Base-by-base conservation (phyloP, 768 basidiomycete genomes). In the Paxillus rubicundulus region DNA sequence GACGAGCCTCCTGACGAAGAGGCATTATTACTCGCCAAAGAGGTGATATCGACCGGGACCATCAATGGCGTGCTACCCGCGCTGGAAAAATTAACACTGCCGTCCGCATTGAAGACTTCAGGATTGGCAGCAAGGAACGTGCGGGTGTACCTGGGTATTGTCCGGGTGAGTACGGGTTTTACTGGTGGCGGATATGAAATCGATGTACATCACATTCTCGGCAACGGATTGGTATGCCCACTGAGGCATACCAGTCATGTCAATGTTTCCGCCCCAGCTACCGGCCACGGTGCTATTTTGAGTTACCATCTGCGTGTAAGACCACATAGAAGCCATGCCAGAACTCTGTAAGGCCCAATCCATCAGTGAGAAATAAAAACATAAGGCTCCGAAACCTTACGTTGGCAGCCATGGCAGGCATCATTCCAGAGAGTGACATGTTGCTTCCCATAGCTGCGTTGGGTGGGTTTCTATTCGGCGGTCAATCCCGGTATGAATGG, bases 181-280 rank as follows among this genome's bases (percentile, higher is more conserved):
- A 10, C 45, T 2, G n/a, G 28, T 32, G 20, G 38, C 14, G 27
- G 24, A 20, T 21, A 21, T 17, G 46, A 13, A 49, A 30, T 7
- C 14, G 24, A 59, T 62, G 46, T 58, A 69, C 66, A 74, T 72
- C 55, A 86, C 77, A 70, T 87, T 87, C 74, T 85, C 77, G 37
- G 77, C 79, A 43, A 78, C 61, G 45, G 60, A 62, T 13, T 65
- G 55, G 51, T 81, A 76, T 5, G 83, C 68, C 84, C 81, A 85
- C 0, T 62, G 63, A 42, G 84, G 84, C 60, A 89, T 70, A 40
- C 54, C 38, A 34, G 70, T 64, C 61, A 89, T 70, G 68, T 88
- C 81, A 36, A 87, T 78, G 76, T 71, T 80, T 49, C 67, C 65
- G 52, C 86, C 87, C 88, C 87, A 89, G 39, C 57, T 69, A 14